phyloP scores from a whole-genome alignment of 768 basidiomycete species.

The Phanerochaete sordida region DNA sequence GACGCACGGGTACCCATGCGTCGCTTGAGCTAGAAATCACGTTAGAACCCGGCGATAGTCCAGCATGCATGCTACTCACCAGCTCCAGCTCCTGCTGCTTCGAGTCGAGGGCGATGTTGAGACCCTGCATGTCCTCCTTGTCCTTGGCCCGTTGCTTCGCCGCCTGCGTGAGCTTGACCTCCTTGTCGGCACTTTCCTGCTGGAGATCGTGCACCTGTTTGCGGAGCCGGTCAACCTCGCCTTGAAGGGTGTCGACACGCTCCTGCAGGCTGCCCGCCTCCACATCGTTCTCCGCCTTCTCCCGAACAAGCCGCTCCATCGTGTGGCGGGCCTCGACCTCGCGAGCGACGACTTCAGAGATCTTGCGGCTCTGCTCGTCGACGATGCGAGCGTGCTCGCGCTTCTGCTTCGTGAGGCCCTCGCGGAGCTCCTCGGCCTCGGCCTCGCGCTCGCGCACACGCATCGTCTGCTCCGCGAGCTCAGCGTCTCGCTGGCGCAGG shows the following conservation, averaged over 20 bases:
- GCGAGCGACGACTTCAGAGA: slow-evolving; percentile 44
- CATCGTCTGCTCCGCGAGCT: slow-evolving; percentile 45
- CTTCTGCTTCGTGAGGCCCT: slow-evolving; percentile 50
- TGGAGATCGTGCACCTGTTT: slow-evolving; percentile 67
- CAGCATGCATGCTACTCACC: slow-evolving; percentile 41
- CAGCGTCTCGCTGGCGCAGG: slow-evolving; percentile 52
- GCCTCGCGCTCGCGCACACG: slow-evolving; percentile 46
- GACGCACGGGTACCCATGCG: slow-evolving; percentile 54
- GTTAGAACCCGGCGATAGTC: too few species aligned
- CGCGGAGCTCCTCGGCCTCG: slow-evolving; percentile 51
- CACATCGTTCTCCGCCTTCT: slow-evolving; percentile 55
- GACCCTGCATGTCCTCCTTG: slow-evolving; percentile 74
- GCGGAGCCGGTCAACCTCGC: slow-evolving; percentile 51
- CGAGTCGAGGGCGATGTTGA: slow-evolving; percentile 89
- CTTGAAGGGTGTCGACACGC: slow-evolving; percentile 38
- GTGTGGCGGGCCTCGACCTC: slow-evolving; percentile 43
- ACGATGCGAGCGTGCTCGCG: slow-evolving; percentile 51
- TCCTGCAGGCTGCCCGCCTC: slow-evolving; percentile 47
- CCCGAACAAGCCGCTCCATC: slow-evolving; percentile 46
- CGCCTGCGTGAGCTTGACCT: slow-evolving; percentile 73
- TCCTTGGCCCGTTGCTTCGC: slow-evolving; percentile 62
- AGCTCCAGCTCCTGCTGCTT: slow-evolving; percentile 94
- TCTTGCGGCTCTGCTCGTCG: slow-evolving; percentile 43
- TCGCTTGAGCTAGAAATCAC: slow-evolving; percentile 59
- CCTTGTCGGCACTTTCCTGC: slow-evolving; percentile 81